Evolutionary conservation across 2,329 filamentous ascomycete species (phyloP), one percentile per base, ranked within the genome.

Genomic region (Penicillium sp.): DNA sequence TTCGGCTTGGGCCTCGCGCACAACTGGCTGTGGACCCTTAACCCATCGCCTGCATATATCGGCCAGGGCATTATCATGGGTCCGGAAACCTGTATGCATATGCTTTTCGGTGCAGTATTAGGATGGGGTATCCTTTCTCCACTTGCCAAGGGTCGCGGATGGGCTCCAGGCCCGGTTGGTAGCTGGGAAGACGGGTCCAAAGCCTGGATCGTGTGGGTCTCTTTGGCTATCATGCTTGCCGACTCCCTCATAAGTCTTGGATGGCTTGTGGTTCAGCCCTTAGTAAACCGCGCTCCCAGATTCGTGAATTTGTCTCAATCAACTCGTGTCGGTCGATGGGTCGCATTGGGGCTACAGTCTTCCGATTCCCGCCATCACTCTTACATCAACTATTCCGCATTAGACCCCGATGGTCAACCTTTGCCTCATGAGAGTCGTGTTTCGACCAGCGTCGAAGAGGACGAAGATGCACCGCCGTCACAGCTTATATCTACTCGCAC

Each of bases 1-100:
- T 88, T 97, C 58, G 93, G 93, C 0, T 72, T 79, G 0, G 72
- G 80, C 1, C 80, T 95, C 6, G 90, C 90, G 0, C 73, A 81
- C 1, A 82, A 82, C 1, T 98, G 92, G 92, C 80, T 96, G 1
- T 98, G 93, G 93, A 93, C 89, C 0, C 75, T 98, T 6, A 98
- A 98, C 59, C 93, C 93, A 0, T 96, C 90, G 40, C 86, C 95
- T n/a, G 93, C 93, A 2, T 98, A 98, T 67, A 84, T 97, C 24
- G 93, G 93, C 0, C 93, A 98, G 72, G 93, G 93, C 9, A 95
- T 98, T 54, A 97, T 98, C 64, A 98, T 98, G 93, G 93, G 93
- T 0, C 88, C 92, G 3, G 86, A 89, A 33, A 98, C 93, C 0
- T 97, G 92, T 3, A 78, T 95, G 45, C 92, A 97, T 61, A 98